Evolutionary conservation across 768 basidiomycete species (phyloP).

Genomic region (Calocybe gangraenosa): DNA sequence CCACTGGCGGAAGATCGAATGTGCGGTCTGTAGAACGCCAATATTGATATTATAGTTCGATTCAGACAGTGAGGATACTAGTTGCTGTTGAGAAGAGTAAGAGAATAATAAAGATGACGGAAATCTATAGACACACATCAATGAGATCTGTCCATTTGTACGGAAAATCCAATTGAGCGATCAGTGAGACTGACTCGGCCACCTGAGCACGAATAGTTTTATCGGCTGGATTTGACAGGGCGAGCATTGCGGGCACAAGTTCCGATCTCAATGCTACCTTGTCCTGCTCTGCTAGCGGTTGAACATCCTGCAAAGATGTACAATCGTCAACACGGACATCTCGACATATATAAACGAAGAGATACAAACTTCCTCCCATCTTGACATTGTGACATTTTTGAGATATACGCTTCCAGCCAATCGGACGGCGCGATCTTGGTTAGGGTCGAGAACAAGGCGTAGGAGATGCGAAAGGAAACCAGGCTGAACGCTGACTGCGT

Average conservation of each 20-base stretch:
- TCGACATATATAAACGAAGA: neutral
- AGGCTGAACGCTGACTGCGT: constrained; percentile 59
- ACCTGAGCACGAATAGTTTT: constrained; percentile 78
- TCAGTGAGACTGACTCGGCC: constrained; percentile 88
- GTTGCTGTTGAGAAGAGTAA: constrained; percentile 56
- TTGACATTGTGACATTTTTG: constrained; percentile 83
- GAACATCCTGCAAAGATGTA: constrained; percentile 51
- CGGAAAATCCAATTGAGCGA: constrained; percentile 92
- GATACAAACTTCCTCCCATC: constrained; percentile 80
- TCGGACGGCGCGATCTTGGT: constrained; percentile 64
- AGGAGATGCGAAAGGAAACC: constrained; percentile 83
- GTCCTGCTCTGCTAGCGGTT: constrained; percentile 67
- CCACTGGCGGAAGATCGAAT: constrained; percentile 95
- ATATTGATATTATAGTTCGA: constrained; percentile 84
- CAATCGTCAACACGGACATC: neutral
- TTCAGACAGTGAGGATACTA: constrained; percentile 75
- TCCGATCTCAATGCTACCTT: constrained; percentile 68
- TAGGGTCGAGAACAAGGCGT: constrained; percentile 67
- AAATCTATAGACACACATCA: constrained; percentile 57
- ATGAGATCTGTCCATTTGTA: constrained; percentile 83
- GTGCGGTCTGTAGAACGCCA: constrained; percentile 89
- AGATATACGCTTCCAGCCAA: constrained; percentile 87
- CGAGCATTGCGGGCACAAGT: constrained; percentile 90
- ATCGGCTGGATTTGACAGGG: constrained; percentile 69
- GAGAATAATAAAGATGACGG: neutral